These are phyloP conservation scores for Aciculoconidium aculeatum DNA, from an alignment of 805 yeast genomes.

Conservation along the genomic window DNA sequence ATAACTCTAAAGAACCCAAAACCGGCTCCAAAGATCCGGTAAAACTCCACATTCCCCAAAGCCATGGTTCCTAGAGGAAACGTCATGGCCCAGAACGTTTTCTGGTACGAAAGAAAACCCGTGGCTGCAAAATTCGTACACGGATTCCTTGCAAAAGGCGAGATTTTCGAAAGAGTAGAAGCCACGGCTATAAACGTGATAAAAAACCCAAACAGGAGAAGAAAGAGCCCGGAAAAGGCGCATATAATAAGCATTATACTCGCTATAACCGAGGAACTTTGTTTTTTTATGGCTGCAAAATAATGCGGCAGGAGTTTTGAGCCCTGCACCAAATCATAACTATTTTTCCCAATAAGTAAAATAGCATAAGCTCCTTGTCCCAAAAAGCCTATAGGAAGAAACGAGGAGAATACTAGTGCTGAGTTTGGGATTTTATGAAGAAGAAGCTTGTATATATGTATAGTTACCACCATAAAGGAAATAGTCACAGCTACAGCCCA, in stretches of 20 bases:
- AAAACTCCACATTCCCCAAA: slow-evolving; percentile 51
- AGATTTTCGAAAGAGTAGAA: slow-evolving; percentile 37
- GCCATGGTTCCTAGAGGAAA: slow-evolving; percentile 82
- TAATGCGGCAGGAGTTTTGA: slow-evolving; percentile 1
- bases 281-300: slow-evolving; percentile 1
- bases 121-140: slow-evolving; percentile 15
- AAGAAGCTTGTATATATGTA: slow-evolving; percentile 56
- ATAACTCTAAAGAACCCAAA: slow-evolving; percentile 56
- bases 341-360: slow-evolving; percentile 46
- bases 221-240: slow-evolving; percentile 33
- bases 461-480: slow-evolving; percentile 45
- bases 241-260: slow-evolving; percentile 7
- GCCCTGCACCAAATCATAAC: slow-evolving; percentile 15
- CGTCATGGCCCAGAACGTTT: slow-evolving; percentile 69
- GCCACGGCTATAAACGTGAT: slow-evolving; percentile 32
- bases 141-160: slow-evolving; percentile 27
- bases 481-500: slow-evolving; percentile 67
- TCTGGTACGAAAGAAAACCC: slow-evolving; percentile 17
- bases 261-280: slow-evolving; percentile 1
- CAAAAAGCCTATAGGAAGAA: slow-evolving; percentile 75
- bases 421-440: slow-evolving; percentile 56
- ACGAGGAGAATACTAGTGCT: slow-evolving; percentile 52
- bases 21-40: slow-evolving; percentile 18
- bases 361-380: slow-evolving; percentile 82
- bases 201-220: slow-evolving; percentile 55